phyloP scores from a whole-genome alignment of 106 monocot genomes.

The Chionographis japonica region DNA sequence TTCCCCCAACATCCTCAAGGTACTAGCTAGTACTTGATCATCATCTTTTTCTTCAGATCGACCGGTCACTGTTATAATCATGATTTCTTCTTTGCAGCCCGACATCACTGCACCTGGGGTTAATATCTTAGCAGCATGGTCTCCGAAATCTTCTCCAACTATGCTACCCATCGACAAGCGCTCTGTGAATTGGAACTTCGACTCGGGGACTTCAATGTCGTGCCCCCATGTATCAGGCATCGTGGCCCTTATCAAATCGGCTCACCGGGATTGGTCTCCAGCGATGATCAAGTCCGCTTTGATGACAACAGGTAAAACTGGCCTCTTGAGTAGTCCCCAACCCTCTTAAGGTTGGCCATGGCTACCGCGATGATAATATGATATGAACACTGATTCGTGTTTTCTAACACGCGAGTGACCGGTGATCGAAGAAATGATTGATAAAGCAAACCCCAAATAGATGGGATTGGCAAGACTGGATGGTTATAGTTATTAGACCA shows the following conservation, averaged over 20 bases:
- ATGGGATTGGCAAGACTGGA: too few species aligned
- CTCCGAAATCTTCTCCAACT: conserved; percentile 48
- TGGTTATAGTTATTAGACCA: too few species aligned
- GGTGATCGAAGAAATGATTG: too few species aligned
- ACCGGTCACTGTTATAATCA: neutral
- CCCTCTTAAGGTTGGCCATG: too few species aligned
- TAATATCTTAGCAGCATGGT: conserved; percentile 81
- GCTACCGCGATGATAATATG: too few species aligned
- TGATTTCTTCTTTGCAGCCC: conserved; percentile 30
- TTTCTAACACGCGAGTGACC: too few species aligned
- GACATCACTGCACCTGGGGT: conserved; percentile 75
- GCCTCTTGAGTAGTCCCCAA: too few species aligned
- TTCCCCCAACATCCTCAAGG: conserved; percentile 66
- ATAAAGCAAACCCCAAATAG: too few species aligned
- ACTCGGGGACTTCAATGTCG: conserved; percentile 74
- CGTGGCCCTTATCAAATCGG: conserved; percentile 56
- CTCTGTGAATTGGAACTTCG: conserved; percentile 55
- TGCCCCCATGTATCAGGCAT: conserved; percentile 67
- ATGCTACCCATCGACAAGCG: conserved; percentile 43
- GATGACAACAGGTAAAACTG: conserved; percentile 61
- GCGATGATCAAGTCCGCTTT: conserved; percentile 71
- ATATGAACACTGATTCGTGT: too few species aligned
- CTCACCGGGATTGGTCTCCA: conserved; percentile 67
- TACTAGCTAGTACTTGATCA: conserved; percentile 1
- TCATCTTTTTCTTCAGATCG: neutral